Evolutionary conservation across 495 filamentous ascomycete genomes (phyloP).

Genomic region (Hypoxylon perforatum): DNA sequence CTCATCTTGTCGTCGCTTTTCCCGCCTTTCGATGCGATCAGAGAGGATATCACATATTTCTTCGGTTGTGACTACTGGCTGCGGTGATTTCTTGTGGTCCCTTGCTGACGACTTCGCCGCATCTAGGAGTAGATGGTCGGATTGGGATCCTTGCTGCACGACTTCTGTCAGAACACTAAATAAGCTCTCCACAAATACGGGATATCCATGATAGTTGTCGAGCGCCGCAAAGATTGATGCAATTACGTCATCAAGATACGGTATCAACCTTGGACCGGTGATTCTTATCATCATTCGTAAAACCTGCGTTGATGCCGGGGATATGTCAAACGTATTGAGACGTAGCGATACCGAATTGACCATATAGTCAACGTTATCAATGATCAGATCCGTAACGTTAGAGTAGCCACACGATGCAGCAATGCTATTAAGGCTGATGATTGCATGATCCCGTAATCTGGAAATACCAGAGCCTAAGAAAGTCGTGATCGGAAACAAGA

Average conservation of each 20-base stretch:
- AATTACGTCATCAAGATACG: constrained; percentile 91
- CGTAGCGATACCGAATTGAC: constrained; percentile 91
- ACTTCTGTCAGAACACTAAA: constrained; percentile 85
- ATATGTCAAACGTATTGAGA: constrained; percentile 90
- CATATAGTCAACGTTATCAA: constrained; percentile 96
- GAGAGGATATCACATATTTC: constrained; percentile 47
- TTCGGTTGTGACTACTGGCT: constrained; percentile 32
- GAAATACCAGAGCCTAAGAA: constrained; percentile 79
- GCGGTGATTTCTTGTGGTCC: constrained; percentile 54
- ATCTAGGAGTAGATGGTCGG: constrained; percentile 64
- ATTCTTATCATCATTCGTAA: constrained; percentile 94
- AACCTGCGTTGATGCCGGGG: constrained; percentile 89
- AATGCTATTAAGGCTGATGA: constrained; percentile 83
- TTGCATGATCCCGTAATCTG: constrained; percentile 80
- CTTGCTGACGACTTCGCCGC: constrained; percentile 32
- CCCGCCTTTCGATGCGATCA: constrained; percentile 52
- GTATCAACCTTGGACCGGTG: constrained; percentile 81
- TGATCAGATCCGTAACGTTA: constrained; percentile 79
- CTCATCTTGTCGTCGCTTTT: constrained; percentile 43
- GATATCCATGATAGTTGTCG: constrained; percentile 94
- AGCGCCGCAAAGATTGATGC: constrained; percentile 89
- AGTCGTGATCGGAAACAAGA: constrained; percentile 88
- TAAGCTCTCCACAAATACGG: constrained; percentile 82
- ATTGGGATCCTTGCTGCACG: constrained; percentile 81
- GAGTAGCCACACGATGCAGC: constrained; percentile 79